These are phyloP conservation scores for Gracilaria domingensis DNA, from an alignment of 23 red algal species.

Conservation along the genomic window DNA sequence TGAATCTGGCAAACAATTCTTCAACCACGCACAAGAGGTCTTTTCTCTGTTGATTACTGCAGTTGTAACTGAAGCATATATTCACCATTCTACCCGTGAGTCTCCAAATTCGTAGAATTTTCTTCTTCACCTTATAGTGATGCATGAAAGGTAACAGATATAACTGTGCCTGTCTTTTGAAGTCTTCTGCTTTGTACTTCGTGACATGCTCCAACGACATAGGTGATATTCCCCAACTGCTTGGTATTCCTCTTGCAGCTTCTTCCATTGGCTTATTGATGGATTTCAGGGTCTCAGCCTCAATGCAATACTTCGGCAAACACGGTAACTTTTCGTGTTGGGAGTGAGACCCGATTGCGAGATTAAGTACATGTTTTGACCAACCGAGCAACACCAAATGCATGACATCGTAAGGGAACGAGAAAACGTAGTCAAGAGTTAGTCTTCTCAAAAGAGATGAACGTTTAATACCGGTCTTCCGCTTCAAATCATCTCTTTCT, in stretches of 20 bases:
- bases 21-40: too few relatives aligned
- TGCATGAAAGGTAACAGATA: background rate
- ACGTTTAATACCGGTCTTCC: too few relatives aligned
- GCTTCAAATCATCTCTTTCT: background rate
- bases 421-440: slow-evolving; percentile 15
- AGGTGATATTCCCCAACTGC: background rate
- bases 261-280: too few relatives aligned
- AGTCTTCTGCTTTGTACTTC: slow-evolving; percentile 21
- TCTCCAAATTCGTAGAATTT: slow-evolving; percentile 5
- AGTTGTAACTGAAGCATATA: too few relatives aligned
- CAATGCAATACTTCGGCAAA: too few relatives aligned
- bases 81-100: background rate
- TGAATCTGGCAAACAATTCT: too few relatives aligned
- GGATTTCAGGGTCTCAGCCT: too few relatives aligned
- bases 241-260: background rate
- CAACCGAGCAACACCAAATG: slow-evolving; percentile 19
- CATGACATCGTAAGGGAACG: slow-evolving; percentile 19
- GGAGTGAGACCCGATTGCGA: too few relatives aligned
- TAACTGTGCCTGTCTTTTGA: too few relatives aligned
- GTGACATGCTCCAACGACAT: background rate
- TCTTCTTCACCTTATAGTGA: background rate
- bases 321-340: too few relatives aligned
- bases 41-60: too few relatives aligned
- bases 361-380: slow-evolving; percentile 15
- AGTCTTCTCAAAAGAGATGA: too few relatives aligned